Percentiles rank a stretch among this genome's conserved stretches.
Evolutionary conservation across 345 rosid species (phyloP).

Genomic region (Syzygium grande): DNA sequence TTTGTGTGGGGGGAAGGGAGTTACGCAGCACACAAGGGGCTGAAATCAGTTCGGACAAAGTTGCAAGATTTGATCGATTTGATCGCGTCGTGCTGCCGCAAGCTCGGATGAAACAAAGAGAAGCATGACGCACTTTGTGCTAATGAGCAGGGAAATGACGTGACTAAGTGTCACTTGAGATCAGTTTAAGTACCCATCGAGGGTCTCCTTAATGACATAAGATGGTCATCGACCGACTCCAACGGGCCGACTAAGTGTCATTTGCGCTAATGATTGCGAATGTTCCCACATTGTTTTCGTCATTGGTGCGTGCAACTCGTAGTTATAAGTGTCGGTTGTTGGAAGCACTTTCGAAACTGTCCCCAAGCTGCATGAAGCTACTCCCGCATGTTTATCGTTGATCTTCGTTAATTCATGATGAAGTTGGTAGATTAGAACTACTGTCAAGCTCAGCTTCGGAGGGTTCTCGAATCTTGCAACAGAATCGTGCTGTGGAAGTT

Average conservation of each 20-base stretch:
- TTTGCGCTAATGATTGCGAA: background rate
- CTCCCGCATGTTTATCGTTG: background rate
- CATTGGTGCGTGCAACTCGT: background rate
- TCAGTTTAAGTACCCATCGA: constrained; percentile 5
- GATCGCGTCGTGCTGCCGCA: background rate
- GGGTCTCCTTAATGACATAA: background rate
- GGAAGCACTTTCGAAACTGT: background rate
- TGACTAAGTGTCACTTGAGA: constrained; percentile 21
- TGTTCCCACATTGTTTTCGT: background rate
- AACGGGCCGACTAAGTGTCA: background rate
- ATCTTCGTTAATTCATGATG: background rate
- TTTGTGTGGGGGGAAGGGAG: background rate
- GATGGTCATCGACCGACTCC: constrained; percentile 1
- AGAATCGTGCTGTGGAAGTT: background rate
- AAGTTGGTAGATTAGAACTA: background rate
- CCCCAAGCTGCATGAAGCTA: background rate
- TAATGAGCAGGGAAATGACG: constrained; percentile 2
- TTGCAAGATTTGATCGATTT: background rate
- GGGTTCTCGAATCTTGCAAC: background rate
- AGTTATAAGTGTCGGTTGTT: background rate
- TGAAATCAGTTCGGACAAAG: background rate
- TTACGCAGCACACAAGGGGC: background rate
- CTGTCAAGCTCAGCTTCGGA: background rate
- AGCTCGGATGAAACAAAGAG: background rate
- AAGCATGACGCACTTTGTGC: background rate